Evolutionary conservation across 164 flowering plant genomes (phyloP), one percentile per base, ranked within the genome.

Genomic region (Cinnamomum micranthum): DNA sequence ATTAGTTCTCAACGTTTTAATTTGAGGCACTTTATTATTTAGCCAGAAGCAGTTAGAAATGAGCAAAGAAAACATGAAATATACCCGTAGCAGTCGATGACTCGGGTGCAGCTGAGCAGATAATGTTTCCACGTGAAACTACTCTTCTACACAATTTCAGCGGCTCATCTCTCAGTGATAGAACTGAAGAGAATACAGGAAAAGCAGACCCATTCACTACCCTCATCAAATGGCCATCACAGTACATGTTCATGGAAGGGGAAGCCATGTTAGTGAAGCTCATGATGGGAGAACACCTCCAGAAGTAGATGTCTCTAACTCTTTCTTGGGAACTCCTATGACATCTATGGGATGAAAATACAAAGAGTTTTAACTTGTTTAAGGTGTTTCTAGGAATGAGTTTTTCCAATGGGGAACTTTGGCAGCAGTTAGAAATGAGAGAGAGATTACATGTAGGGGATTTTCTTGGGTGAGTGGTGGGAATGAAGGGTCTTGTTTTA

Each of bases 101-200:
- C 77, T 81, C 84, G 69, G 79, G 81, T 51, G 71, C 74, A 24
- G 84, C 81, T 22, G 74, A 74, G 62, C 78, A 81, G 25, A 68
- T 55, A 5, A 81, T 67, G 20, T n/a, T 69, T 62, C 69, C 68
- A 4, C 66, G 68, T 50, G 79, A 74, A 73, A 60, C 6, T 6
- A n/a, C 64, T 31, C 27, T 52, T 55, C 47, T 77, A 9, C 71
- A 64, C 20, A 47, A 50, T 3, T 64, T 72, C 64, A 28, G 13
- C 15, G 59, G 65, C 50, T 72, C 50, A 19, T 77, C 62, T 7
- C 19, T 74, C 33, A 33, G 20, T 6, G 55, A 71, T n/a, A 71
- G 63, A 65, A 50, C 22, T 11, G 78, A 66, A 33, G 79, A 78
- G 20, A 71, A 76, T 6, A 50, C 28, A 0, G 77, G 71, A 68